Evolutionary conservation across 345 rosid genomes (phyloP).

Genomic region (Streptanthus diversifolius): DNA sequence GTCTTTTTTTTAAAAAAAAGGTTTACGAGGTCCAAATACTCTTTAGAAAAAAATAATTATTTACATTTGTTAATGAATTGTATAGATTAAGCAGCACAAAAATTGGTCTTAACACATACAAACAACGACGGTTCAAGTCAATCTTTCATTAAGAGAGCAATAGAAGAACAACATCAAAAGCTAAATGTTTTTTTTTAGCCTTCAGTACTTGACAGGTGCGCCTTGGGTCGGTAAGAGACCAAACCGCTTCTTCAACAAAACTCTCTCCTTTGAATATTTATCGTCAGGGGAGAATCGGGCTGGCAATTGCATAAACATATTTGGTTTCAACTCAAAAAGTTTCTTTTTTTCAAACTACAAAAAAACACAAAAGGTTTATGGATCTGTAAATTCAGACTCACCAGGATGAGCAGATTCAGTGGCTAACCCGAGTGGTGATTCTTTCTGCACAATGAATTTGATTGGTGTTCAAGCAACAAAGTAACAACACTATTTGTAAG

Average conservation of each 20-base stretch:
- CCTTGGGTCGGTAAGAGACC: slow-evolving; percentile 75
- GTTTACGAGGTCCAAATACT: not conserved
- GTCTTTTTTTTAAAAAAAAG: not conserved
- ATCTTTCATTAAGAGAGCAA: slow-evolving; percentile 10
- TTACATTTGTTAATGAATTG: not conserved
- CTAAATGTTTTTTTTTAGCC: not conserved
- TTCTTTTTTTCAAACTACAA: not conserved
- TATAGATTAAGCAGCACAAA: too few relatives aligned
- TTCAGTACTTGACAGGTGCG: slow-evolving; percentile 62
- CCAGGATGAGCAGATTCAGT: slow-evolving; percentile 96
- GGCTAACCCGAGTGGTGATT: slow-evolving; percentile 62
- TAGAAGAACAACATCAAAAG: not conserved
- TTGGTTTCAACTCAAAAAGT: not conserved
- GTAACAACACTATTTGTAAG: not conserved
- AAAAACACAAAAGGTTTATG: not conserved
- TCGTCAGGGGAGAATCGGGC: slow-evolving; percentile 93
- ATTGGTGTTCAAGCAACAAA: not conserved
- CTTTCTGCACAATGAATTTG: slow-evolving; percentile 51
- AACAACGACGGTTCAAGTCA: slow-evolving; percentile 10
- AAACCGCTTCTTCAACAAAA: slow-evolving; percentile 70
- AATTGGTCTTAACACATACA: slow-evolving; percentile 2
- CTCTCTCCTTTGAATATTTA: slow-evolving; percentile 75
- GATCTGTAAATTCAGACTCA: slow-evolving; percentile 10
- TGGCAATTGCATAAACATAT: slow-evolving; percentile 29
- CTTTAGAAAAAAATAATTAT: not conserved